Conservation (phyloP, 1,284 basidiomycete genomes). For the Cryptococcus sp. region DNA sequence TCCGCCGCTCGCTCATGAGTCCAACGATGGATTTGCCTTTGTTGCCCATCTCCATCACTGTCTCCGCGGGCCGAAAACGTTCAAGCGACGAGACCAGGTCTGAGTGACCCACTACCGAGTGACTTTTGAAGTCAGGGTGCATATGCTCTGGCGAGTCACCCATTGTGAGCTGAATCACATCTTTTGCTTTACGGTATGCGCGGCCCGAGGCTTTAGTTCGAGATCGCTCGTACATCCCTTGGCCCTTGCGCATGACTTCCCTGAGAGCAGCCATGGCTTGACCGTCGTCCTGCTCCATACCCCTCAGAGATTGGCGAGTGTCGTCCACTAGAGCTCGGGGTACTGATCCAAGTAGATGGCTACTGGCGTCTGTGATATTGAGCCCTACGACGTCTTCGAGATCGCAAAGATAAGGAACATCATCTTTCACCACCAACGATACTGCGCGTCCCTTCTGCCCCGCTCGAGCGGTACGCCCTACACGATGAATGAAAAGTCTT, state of each 20-base stretch:
- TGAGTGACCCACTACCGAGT: not conserved
- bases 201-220: conserved; percentile 82
- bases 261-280: conserved; percentile 59
- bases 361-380: conserved; percentile 55
- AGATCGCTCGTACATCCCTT: conserved; percentile 90
- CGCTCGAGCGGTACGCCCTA: conserved; percentile 92
- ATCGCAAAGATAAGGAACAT: conserved; percentile 87
- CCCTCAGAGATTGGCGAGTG: conserved; percentile 51
- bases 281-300: not conserved
- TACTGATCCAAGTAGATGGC: conserved; percentile 31
- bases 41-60: conserved; percentile 83
- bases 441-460: conserved; percentile 94
- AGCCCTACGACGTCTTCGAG: conserved; percentile 91
- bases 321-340: conserved; percentile 57
- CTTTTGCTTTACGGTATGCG: conserved; percentile 84
- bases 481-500: conserved; percentile 92
- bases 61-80: conserved; percentile 76
- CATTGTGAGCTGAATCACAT: conserved; percentile 52
- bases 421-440: conserved; percentile 80
- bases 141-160: conserved; percentile 50
- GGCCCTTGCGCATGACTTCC: conserved; percentile 85
- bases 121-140: not conserved
- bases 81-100: not conserved
- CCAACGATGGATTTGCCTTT: conserved; percentile 65
- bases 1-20: conserved; percentile 85